These are phyloP conservation scores for Carex parvula DNA, from an alignment of 176 grass and related monocot species.

Conservation along the genomic window DNA sequence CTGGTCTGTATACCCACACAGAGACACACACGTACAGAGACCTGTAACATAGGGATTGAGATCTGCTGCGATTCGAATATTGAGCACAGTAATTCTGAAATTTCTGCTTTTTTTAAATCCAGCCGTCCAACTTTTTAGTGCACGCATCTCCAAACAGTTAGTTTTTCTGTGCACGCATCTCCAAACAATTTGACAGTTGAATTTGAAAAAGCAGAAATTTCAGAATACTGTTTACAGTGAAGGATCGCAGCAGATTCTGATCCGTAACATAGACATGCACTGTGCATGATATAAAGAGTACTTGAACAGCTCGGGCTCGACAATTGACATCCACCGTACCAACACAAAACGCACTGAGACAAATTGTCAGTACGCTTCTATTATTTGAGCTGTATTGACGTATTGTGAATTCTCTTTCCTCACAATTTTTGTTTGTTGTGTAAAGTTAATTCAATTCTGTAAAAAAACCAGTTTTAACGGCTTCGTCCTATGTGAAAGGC, in stretches of 20 bases:
- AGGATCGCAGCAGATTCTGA: too few relatives aligned
- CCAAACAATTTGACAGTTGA: too few relatives aligned
- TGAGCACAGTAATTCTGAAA: too few relatives aligned
- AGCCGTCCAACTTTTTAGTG: too few relatives aligned
- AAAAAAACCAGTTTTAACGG: neutral
- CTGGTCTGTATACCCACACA: neutral
- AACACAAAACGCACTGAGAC: neutral
- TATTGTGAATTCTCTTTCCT: neutral
- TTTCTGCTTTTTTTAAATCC: too few relatives aligned
- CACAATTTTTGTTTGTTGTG: neutral
- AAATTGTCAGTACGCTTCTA: neutral
- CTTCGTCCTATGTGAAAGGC: neutral
- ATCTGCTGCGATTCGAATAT: too few relatives aligned
- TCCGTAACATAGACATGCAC: neutral
- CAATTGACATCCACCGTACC: conserved; percentile 11
- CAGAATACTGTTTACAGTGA: too few relatives aligned
- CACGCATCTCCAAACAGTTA: too few relatives aligned
- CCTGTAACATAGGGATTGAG: neutral
- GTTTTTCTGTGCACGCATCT: too few relatives aligned
- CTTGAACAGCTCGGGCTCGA: neutral
- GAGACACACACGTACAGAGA: neutral
- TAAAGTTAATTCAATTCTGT: conserved; percentile 13
- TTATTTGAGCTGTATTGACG: neutral
- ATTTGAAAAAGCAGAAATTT: too few relatives aligned
- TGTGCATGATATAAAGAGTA: neutral